Evolutionary conservation across 257 asterid genomes (phyloP), one percentile per base, ranked within the genome.

Genomic region (Solanum virginianum): DNA sequence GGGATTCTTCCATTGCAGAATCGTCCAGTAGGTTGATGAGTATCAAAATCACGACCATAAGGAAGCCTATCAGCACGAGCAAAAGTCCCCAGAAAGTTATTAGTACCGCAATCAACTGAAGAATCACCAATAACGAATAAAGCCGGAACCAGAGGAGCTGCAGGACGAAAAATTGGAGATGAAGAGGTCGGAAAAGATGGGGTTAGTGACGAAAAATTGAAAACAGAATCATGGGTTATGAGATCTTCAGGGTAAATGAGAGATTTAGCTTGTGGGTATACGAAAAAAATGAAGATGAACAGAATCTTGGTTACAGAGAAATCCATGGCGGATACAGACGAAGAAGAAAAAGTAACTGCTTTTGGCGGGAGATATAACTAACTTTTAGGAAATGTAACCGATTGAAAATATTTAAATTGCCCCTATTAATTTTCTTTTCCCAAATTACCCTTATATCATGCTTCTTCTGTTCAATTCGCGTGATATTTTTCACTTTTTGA

Each of bases 1-100:
- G 99, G 97, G 84, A 94, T 93, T 89, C 98, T 92, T 65, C 99
- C 99, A 84, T 93, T 95, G 92, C 94, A 91, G 83, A 97, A 97
- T 15, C 99, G 91, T 81, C 99, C 99, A 81, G 97, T 95, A 83
- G 99, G 98, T 60, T 83, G 90, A 87, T 89, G 97, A 49, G 97
- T 92, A 84, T 97, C 98, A 70, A 95, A 97, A 80, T 95, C 98
- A 81, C 97, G 90, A 20, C 98, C 99, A n/a, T 95, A 94, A 1
- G 98, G 98, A 53, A 88, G 92, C 86, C 98, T 82, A 83, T 96
- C 98, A n/a, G 97, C 98, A 1, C 98, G 95, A 4, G 98, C 99
- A 36, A 96, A 91, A 22, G 99, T 96, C 8, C 97, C 95, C 24
- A 96, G 97, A 85, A 91, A 92, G 86, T 95, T 96, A 72, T 95